A percentile compares a stretch with the other conserved stretches of the same genome.
These are phyloP conservation scores for Lactifluus hygrophoroides DNA, from an alignment of 768 basidiomycete genomes.

Conservation along the genomic window DNA sequence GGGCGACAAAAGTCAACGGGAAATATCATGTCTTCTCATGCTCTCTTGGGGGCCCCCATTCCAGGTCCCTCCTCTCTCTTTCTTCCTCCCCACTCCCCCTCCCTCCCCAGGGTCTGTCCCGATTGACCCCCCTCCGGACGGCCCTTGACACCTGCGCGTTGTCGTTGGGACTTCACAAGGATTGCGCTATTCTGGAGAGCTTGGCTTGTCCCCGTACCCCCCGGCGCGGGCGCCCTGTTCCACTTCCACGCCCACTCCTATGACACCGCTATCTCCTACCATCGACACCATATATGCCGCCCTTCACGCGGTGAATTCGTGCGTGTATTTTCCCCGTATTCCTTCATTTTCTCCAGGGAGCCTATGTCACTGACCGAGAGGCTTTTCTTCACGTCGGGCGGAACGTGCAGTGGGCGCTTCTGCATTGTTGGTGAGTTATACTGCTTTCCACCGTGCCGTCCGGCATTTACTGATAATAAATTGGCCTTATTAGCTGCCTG, in stretches of 20 bases:
- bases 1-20: too few relatives aligned
- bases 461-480: background rate
- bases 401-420: slow-evolving; percentile 15
- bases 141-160: too few relatives aligned
- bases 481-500: background rate
- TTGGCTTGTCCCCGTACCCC: background rate
- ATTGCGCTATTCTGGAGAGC: background rate
- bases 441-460: background rate
- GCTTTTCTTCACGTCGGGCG: background rate
- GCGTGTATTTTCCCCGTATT: background rate
- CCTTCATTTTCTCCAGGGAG: too few relatives aligned
- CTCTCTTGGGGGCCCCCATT: too few relatives aligned
- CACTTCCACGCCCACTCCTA: background rate
- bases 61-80: too few relatives aligned
- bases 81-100: background rate
- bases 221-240: background rate
- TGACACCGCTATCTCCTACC: background rate
- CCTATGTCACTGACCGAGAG: background rate
- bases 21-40: too few relatives aligned
- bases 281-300: background rate
- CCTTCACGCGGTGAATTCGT: background rate
- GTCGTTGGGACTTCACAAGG: background rate
- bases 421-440: background rate
- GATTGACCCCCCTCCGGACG: too few relatives aligned
- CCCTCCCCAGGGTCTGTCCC: too few relatives aligned